Evolutionary conservation across 2,329 filamentous ascomycete species (phyloP).

Genomic region (Paracamarosporium sp.): DNA sequence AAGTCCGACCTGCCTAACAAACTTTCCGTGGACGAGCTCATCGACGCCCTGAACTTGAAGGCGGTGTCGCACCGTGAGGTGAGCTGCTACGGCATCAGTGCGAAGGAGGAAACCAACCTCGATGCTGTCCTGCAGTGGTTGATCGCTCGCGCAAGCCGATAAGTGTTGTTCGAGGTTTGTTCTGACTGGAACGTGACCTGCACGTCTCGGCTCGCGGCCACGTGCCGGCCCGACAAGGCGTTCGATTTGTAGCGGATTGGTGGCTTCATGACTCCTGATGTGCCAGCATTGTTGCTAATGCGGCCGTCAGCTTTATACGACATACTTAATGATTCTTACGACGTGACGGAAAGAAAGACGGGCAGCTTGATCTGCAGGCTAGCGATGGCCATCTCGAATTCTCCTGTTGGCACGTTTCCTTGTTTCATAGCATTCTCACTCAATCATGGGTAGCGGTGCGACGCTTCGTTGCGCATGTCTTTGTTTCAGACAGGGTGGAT

Average conservation of each 20-base stretch:
- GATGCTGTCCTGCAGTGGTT: conserved; percentile 97
- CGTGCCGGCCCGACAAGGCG: conserved; percentile 25
- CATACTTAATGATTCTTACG: conserved; percentile 60
- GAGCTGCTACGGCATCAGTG: conserved; percentile 98
- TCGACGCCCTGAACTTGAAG: conserved; percentile 90
- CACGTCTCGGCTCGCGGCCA: conserved; percentile 18
- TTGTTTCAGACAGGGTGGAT: conserved; percentile 12
- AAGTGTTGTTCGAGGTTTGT: conserved; percentile 21
- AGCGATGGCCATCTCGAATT: conserved; percentile 56
- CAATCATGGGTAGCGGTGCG: conserved; percentile 21
- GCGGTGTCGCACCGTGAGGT: conserved; percentile 90
- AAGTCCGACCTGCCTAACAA: conserved; percentile 95
- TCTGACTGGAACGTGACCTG: conserved; percentile 32
- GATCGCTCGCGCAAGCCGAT: conserved; percentile 77
- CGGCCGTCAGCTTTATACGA: conserved; percentile 49
- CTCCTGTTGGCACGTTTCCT: conserved; percentile 41
- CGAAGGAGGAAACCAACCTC: conserved; percentile 98
- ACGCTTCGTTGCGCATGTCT: conserved; percentile 12
- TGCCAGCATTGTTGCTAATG: conserved; percentile 44
- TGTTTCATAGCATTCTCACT: conserved; percentile 28
- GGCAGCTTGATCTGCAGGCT: conserved; percentile 52
- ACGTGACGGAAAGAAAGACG: conserved; percentile 59
- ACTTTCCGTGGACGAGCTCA: conserved; percentile 91
- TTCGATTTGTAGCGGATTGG: conserved; percentile 24
- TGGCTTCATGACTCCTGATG: conserved; percentile 41